These are phyloP conservation scores for Leavenworthia alabamica DNA, from an alignment of 345 rosid species.

Conservation along the genomic window DNA sequence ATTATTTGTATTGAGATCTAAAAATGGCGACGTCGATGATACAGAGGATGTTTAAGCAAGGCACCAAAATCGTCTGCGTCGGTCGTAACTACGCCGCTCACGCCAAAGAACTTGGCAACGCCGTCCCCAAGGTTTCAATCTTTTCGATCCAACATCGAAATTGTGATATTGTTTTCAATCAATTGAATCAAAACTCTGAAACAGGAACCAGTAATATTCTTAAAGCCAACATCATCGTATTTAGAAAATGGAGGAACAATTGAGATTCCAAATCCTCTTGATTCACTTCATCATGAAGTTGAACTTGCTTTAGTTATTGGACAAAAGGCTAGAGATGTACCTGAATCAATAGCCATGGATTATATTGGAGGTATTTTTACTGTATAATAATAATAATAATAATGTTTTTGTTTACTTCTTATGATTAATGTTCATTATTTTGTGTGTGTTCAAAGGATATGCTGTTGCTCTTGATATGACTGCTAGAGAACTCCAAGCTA, in stretches of 20 bases:
- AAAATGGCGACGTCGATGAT: constrained; percentile 37
- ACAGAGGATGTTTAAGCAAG: constrained; percentile 51
- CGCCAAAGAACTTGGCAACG: constrained; percentile 91
- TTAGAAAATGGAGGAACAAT: constrained; percentile 83
- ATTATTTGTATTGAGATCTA: too few relatives aligned
- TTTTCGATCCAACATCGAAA: neutral
- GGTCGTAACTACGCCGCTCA: constrained; percentile 95
- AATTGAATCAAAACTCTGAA: neutral
- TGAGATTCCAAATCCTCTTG: constrained; percentile 67
- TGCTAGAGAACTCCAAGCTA: constrained; percentile 76
- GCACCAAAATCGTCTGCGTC: constrained; percentile 88
- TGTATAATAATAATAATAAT: too few relatives aligned
- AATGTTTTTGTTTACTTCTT: neutral
- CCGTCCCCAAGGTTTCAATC: constrained; percentile 63
- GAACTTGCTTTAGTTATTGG: constrained; percentile 89
- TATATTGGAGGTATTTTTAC: constrained; percentile 86
- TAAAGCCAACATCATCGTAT: constrained; percentile 92
- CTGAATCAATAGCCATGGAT: constrained; percentile 71
- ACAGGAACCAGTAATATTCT: constrained; percentile 79
- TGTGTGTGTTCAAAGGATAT: constrained; percentile 67
- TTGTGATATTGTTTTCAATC: too few relatives aligned
- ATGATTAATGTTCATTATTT: neutral
- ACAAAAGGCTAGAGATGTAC: constrained; percentile 73
- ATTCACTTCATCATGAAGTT: constrained; percentile 84
- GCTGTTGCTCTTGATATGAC: constrained; percentile 94